Percentiles rank a stretch among this genome's conserved stretches.
Evolutionary conservation across 73 alveolate species (phyloP).

Genomic region (Paramecium octaurelia): DNA sequence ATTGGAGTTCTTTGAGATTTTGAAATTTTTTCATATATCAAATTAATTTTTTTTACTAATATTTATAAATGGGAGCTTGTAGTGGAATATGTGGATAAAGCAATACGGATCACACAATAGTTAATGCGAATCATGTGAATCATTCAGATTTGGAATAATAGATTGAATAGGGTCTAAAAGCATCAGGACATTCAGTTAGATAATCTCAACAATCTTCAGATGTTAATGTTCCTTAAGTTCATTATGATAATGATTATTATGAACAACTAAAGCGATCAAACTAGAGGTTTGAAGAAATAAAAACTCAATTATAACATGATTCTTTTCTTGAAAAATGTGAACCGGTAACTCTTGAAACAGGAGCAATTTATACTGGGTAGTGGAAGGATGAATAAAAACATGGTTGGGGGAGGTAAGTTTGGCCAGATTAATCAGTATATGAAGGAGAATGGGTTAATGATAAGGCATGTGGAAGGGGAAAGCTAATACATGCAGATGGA

Average conservation of each 20-base stretch:
- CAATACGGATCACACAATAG: conserved; percentile 22
- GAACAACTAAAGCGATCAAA: not conserved
- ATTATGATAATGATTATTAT: not conserved
- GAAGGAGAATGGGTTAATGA: conserved; percentile 79
- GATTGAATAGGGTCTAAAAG: not conserved
- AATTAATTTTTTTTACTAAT: not conserved
- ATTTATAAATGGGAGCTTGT: conserved; percentile 8
- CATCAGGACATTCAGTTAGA: conserved; percentile 18
- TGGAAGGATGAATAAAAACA: conserved; percentile 65
- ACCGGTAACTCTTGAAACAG: conserved; percentile 61
- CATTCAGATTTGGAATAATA: not conserved
- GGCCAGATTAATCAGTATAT: conserved; percentile 75
- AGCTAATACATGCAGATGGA: conserved; percentile 76
- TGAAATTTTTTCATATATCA: not conserved
- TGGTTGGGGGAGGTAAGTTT: conserved; percentile 71
- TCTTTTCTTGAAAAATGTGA: conserved; percentile 31
- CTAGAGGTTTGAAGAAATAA: not conserved
- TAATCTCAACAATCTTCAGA: conserved; percentile 43
- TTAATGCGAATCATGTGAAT: not conserved
- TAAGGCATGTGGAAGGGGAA: conserved; percentile 80
- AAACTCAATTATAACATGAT: not conserved
- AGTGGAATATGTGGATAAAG: conserved; percentile 43
- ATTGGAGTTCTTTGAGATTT: not conserved
- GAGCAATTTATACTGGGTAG: conserved; percentile 66
- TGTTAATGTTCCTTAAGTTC: not conserved